Percentiles rank a stretch among this genome's conserved stretches.
phyloP scores from a whole-genome alignment of 2,329 filamentous ascomycete genomes.

The Colletotrichum lentis region DNA sequence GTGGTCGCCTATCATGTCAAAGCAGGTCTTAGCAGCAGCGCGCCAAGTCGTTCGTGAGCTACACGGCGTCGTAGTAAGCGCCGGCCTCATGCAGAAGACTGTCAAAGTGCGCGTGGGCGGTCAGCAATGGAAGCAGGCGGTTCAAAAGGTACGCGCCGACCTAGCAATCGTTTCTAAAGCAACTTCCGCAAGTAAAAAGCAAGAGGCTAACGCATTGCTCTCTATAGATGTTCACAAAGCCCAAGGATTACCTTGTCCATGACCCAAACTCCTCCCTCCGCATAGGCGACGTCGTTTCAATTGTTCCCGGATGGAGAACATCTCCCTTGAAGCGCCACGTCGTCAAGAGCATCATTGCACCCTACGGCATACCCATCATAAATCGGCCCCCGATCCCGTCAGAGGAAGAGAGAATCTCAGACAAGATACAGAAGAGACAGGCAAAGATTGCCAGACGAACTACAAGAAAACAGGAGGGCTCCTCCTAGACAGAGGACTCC shows the following conservation, averaged over 20 bases:
- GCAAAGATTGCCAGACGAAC: constrained; percentile 65
- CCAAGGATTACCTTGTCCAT: constrained; percentile 75
- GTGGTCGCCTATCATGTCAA: constrained; percentile 48
- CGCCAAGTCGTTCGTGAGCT: constrained; percentile 60
- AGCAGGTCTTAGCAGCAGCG: constrained; percentile 47
- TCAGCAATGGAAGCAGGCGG: constrained; percentile 69
- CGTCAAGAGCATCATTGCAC: constrained; percentile 77
- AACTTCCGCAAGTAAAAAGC: not conserved
- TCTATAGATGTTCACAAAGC: constrained; percentile 70
- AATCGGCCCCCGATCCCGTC: constrained; percentile 72
- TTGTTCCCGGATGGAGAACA: constrained; percentile 71
- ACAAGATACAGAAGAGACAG: constrained; percentile 62
- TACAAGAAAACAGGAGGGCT: constrained; percentile 43
- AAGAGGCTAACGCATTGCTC: constrained; percentile 5
- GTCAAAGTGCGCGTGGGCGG: constrained; percentile 79
- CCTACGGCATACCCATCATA: constrained; percentile 68
- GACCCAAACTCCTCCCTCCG: constrained; percentile 78
- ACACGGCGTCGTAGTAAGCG: constrained; percentile 77
- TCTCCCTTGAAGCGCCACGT: constrained; percentile 76
- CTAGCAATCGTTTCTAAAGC: not conserved
- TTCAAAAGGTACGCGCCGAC: constrained; percentile 36
- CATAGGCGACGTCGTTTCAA: constrained; percentile 77
- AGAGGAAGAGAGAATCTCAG: constrained; percentile 66
- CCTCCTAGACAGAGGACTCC: not conserved
- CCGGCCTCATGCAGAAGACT: constrained; percentile 79